Base-by-base conservation (phyloP, 2,329 filamentous ascomycete genomes). In the Juglanconis sp. region DNA sequence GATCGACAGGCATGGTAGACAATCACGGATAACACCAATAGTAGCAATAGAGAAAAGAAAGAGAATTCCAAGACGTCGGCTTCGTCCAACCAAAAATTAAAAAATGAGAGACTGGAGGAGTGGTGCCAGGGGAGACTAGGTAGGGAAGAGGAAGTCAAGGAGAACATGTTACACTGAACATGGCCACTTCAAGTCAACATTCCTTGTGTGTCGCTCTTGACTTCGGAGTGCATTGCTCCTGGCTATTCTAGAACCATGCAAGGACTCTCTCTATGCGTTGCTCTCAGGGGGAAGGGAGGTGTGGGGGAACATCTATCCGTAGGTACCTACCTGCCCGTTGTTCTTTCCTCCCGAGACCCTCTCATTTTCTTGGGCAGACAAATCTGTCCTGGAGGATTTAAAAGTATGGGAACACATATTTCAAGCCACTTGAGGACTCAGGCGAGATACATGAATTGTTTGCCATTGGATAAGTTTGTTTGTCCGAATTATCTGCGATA, bases 71-170 rank as follows among this genome's bases (percentile, higher is more conserved):
- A 55, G 42, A 54, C n/a, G 47, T 56, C 17, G 34, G 48, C 51
- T 51, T 61, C 51, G 24, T 40, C 52, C 17, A 24, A 24, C 17
- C 17, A 24, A 24, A 24, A 24, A 24, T 24, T 24, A 24, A 24
- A 61, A 53, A 46, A 50, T 44, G 46, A 61, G 55, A 53, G 57
- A 24, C 46, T 58, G 61, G 42, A 49, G 31, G 35, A 47, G 24
- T 40, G 54, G 38, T 53, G 42, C 49, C 35, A 56, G n/a, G 11
- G 30, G 58, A 51, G 36, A 58, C 59, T 65, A 64, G 58, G 66
- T 61, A 64, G 49, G 30, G 15, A 53, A 31, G 35, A 49, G 13
- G 47, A 32, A 46, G 40, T 31, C 2, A 35, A 47, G 46, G 11
- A n/a, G 24, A 30, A 5, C 17, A 17, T 11, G 15, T 5, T 4